These are phyloP conservation scores for Populus euphratica DNA, from an alignment of 345 rosid genomes.

Conservation along the genomic window DNA sequence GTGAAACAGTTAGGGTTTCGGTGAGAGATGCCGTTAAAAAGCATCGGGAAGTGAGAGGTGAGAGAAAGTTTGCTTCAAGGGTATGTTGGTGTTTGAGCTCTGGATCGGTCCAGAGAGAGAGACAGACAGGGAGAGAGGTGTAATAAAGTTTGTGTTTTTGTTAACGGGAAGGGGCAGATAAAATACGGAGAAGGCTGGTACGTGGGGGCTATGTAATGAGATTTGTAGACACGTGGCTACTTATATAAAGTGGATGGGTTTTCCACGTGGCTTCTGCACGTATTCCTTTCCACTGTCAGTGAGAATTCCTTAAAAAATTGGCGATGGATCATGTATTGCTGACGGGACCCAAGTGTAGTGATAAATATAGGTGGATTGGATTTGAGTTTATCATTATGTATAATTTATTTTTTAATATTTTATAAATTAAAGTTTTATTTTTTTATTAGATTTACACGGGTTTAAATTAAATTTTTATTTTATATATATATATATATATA, in stretches of 20 bases:
- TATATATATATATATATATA: too few relatives aligned
- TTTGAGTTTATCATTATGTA: too few relatives aligned
- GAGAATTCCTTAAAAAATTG: too few relatives aligned
- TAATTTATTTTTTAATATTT: too few relatives aligned
- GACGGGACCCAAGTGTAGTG: not conserved
- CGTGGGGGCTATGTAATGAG: conserved; percentile 6
- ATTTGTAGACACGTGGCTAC: not conserved
- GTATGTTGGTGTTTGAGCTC: not conserved
- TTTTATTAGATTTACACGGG: too few relatives aligned
- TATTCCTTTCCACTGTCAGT: not conserved
- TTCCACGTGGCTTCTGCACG: conserved; percentile 17
- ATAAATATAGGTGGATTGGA: not conserved
- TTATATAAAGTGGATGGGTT: not conserved
- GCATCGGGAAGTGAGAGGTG: not conserved
- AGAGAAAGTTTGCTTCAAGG: not conserved
- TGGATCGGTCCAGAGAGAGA: not conserved
- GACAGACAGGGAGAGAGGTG: not conserved
- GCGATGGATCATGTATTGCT: not conserved
- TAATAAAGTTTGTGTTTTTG: conserved; percentile 10
- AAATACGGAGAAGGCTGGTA: not conserved
- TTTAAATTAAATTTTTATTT: too few relatives aligned
- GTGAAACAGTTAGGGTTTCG: not conserved
- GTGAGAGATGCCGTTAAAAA: not conserved
- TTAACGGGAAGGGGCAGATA: conserved; percentile 13
- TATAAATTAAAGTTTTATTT: too few relatives aligned